Percentiles rank a stretch among this genome's conserved stretches.
These are phyloP conservation scores for Meyerozyma athensensis DNA, from an alignment of 1,139 yeast genomes.

Conservation along the genomic window DNA sequence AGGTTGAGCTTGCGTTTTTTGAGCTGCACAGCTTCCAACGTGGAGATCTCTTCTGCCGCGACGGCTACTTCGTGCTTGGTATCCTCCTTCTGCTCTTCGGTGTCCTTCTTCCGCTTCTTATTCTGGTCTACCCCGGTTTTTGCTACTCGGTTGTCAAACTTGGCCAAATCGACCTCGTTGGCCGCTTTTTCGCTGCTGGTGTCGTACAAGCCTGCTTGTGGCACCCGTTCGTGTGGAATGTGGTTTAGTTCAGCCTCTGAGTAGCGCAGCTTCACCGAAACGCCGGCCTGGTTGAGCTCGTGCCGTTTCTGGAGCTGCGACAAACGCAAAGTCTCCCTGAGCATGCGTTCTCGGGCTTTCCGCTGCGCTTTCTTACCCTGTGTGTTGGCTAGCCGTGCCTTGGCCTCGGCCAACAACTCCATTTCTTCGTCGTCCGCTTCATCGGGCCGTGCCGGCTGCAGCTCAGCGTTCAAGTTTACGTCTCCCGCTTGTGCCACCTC, in stretches of 20 bases:
- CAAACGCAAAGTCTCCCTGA: conserved; percentile 66
- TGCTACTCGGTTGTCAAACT: conserved; percentile 45
- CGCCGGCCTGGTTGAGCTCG: conserved; percentile 83
- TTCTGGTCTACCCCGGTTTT: conserved; percentile 42
- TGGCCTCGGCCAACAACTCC: conserved; percentile 92
- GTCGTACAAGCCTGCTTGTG: conserved; percentile 67
- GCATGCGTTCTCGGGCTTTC: conserved; percentile 78
- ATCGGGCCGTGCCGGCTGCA: conserved; percentile 82
- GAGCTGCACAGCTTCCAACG: conserved; percentile 30
- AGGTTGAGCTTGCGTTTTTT: conserved; percentile 54
- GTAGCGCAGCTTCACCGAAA: conserved; percentile 16
- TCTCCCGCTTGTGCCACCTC: conserved; percentile 39
- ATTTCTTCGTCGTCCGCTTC: conserved; percentile 79
- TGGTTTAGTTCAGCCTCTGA: conserved; percentile 27
- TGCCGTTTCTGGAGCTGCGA: conserved; percentile 78
- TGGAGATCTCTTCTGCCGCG: conserved; percentile 31
- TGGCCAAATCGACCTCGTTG: conserved; percentile 33
- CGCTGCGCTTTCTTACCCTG: conserved; percentile 94
- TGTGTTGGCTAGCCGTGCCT: conserved; percentile 86
- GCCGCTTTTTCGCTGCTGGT: conserved; percentile 49
- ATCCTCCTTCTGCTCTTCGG: conserved; percentile 13
- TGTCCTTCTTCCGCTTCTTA: conserved; percentile 19
- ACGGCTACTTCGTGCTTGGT: conserved; percentile 22
- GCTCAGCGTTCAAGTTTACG: conserved; percentile 67
- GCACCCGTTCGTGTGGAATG: conserved; percentile 74